Percentiles rank a stretch among this genome's conserved stretches.
Conservation (phyloP, 2,329 filamentous ascomycete genomes). For the Fusarium setosum region DNA sequence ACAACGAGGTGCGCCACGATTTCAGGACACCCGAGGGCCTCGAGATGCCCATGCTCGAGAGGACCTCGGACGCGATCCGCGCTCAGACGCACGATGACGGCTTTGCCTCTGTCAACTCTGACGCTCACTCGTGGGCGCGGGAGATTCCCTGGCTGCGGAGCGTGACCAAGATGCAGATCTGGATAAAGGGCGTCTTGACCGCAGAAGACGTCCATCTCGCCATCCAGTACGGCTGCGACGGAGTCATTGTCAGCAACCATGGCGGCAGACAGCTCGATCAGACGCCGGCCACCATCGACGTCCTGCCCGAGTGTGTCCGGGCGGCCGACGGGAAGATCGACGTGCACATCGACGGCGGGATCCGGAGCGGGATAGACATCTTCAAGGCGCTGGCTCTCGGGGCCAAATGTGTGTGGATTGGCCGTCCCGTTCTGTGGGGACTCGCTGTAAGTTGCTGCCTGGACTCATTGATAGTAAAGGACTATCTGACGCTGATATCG, state of each 20-base stretch:
- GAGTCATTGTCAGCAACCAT: slow-evolving; percentile 58
- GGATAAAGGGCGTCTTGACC: slow-evolving; percentile 58
- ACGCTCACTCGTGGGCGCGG: slow-evolving; percentile 56
- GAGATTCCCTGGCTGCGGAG: slow-evolving; percentile 63
- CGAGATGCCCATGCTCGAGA: neutral
- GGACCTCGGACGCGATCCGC: neutral
- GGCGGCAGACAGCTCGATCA: slow-evolving; percentile 60
- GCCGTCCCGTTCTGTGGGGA: neutral
- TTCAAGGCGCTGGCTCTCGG: slow-evolving; percentile 12
- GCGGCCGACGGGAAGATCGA: neutral
- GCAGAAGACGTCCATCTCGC: slow-evolving; percentile 54
- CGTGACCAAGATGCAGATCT: slow-evolving; percentile 61
- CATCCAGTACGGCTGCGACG: slow-evolving; percentile 50
- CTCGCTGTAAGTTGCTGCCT: neutral
- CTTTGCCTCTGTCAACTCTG: slow-evolving; percentile 35
- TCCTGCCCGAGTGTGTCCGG: neutral
- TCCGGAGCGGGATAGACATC: slow-evolving; percentile 5
- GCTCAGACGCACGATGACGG: neutral
- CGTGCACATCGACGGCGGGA: slow-evolving; percentile 1
- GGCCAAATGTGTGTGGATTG: slow-evolving; percentile 4
- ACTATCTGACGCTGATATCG: too few species aligned
- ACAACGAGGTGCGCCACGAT: slow-evolving; percentile 6
- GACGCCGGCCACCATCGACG: slow-evolving; percentile 57
- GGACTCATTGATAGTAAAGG: too few species aligned
- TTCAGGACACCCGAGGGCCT: neutral